phyloP scores from a whole-genome alignment of 2,329 filamentous ascomycete genomes.

The Podosphaera aphanis region DNA sequence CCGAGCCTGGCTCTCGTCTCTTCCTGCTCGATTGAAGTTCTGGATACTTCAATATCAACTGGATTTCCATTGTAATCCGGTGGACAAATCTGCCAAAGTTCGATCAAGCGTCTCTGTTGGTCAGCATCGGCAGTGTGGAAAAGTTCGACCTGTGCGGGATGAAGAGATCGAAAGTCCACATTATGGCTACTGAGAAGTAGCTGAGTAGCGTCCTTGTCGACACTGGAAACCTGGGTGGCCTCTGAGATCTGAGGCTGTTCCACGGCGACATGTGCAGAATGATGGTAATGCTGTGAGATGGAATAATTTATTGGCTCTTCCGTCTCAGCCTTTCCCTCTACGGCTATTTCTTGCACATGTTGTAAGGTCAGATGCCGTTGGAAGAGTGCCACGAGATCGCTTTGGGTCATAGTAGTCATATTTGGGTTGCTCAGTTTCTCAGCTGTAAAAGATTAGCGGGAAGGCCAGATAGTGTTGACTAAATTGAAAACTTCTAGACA shows the following conservation, averaged over 20 bases:
- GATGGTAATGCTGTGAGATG: constrained; percentile 64
- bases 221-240: constrained; percentile 27
- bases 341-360: constrained; percentile 13
- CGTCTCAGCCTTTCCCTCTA: constrained; percentile 16
- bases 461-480: too few species aligned
- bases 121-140: constrained; percentile 52
- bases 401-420: constrained; percentile 35
- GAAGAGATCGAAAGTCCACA: constrained; percentile 46
- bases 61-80: constrained; percentile 34
- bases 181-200: constrained; percentile 39
- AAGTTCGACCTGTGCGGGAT: constrained; percentile 51
- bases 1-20: constrained; percentile 31
- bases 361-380: constrained; percentile 47
- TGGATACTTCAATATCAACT: constrained; percentile 36
- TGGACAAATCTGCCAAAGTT: constrained; percentile 68
- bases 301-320: constrained; percentile 39
- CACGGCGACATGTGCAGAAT: constrained; percentile 42
- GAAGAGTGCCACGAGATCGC: constrained; percentile 66
- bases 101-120: constrained; percentile 51
- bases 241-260: constrained; percentile 21
- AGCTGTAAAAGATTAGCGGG: neutral
- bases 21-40: constrained; percentile 29
- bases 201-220: constrained; percentile 27
- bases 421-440: neutral
- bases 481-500: too few species aligned